Evolutionary conservation across 2,329 filamentous ascomycete genomes (phyloP).

Genomic region (Calonectria montana): DNA sequence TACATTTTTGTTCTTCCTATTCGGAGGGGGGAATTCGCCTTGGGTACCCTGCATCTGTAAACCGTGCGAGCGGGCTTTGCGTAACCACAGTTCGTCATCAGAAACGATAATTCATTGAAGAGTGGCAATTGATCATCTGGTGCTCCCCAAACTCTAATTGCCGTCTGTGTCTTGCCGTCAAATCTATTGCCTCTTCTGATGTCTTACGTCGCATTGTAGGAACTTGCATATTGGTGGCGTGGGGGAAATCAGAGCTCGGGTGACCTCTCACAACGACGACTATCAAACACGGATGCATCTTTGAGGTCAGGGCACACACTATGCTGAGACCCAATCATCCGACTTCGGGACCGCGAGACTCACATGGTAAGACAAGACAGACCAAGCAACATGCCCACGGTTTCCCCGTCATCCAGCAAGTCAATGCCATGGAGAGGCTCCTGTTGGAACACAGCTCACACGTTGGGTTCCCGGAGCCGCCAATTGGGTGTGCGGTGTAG

Average conservation of each 20-base stretch:
- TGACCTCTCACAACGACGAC: not conserved
- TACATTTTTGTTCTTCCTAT: not conserved
- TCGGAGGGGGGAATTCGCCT: not conserved
- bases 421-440: not conserved
- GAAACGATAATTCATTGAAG: not conserved
- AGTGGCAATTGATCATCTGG: not conserved
- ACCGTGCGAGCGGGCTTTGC: not conserved
- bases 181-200: not conserved
- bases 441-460: not conserved
- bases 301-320: not conserved
- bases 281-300: not conserved
- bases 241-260: not conserved
- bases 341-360: not conserved
- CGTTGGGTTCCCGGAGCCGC: slow-evolving; percentile 15
- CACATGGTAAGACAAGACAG: not conserved
- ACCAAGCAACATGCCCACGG: not conserved
- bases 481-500: slow-evolving; percentile 13
- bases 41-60: not conserved
- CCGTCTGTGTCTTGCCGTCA: not conserved
- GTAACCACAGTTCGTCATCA: not conserved
- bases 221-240: not conserved
- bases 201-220: not conserved
- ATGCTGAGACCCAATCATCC: not conserved
- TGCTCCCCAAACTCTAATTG: not conserved
- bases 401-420: not conserved